Evolutionary conservation across 2,329 filamentous ascomycete species (phyloP).

Genomic region (Aspergillus ustus): DNA sequence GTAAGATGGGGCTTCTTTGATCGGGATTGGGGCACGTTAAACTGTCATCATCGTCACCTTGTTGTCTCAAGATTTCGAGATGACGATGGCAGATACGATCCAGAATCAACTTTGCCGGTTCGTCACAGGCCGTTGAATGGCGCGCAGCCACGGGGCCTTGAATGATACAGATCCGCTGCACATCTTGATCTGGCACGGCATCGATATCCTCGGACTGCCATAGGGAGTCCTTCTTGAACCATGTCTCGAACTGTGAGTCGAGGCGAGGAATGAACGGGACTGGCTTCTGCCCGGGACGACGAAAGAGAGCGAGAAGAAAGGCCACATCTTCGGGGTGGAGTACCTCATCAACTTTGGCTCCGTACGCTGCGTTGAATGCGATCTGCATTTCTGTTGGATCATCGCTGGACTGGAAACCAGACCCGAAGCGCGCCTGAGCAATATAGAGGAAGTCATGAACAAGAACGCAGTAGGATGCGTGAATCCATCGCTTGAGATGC

Average conservation of each 20-base stretch:
- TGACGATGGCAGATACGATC: background rate
- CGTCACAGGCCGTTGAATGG: background rate
- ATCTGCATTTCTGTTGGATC: background rate
- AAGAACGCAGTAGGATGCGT: background rate
- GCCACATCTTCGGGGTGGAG: constrained; percentile 1
- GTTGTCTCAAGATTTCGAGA: background rate
- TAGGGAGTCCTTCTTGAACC: constrained; percentile 19
- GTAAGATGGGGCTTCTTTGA: background rate
- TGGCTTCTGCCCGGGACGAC: constrained; percentile 4
- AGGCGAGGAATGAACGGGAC: constrained; percentile 3
- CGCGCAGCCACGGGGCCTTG: constrained; percentile 10
- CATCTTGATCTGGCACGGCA: constrained; percentile 6
- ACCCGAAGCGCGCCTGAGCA: background rate
- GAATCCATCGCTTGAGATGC: background rate
- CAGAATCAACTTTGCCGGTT: background rate
- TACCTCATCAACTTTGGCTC: background rate
- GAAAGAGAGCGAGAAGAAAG: background rate
- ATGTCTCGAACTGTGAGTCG: constrained; percentile 12
- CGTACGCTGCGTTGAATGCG: background rate
- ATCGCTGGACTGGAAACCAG: background rate
- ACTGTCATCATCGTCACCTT: background rate
- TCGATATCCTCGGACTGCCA: constrained; percentile 14
- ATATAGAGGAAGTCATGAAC: background rate
- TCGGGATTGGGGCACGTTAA: too few species aligned
- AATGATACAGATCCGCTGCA: constrained; percentile 7